Evolutionary conservation across 352 stramenopile genomes (phyloP).

Genomic region (Globisporangium takayamanum): DNA sequence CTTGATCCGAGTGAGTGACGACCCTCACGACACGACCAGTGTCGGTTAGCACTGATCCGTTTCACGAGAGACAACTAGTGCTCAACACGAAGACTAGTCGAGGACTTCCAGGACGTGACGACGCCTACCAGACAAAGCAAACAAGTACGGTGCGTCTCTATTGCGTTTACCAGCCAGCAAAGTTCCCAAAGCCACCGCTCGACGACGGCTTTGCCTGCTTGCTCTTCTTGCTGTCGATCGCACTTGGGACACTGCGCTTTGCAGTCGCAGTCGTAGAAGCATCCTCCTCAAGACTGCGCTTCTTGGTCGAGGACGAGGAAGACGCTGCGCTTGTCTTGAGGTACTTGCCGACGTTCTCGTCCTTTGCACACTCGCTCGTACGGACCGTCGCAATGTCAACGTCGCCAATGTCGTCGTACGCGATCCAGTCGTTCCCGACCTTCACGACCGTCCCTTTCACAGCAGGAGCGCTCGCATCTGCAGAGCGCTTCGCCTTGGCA

Average conservation of each 20-base stretch:
- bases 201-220: slow-evolving; percentile 29
- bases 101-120: neutral
- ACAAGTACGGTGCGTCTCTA: neutral
- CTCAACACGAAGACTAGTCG: neutral
- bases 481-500: slow-evolving; percentile 40
- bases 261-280: neutral
- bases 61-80: too few species aligned
- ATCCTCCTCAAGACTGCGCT: slow-evolving; percentile 19
- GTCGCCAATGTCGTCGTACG: slow-evolving; percentile 65
- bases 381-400: slow-evolving; percentile 43
- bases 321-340: slow-evolving; percentile 22
- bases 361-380: slow-evolving; percentile 30
- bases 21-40: too few species aligned
- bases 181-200: slow-evolving; percentile 63
- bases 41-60: too few species aligned
- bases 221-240: slow-evolving; percentile 75
- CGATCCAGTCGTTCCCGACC: slow-evolving; percentile 70
- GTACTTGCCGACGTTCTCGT: slow-evolving; percentile 68
- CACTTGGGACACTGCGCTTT: slow-evolving; percentile 21
- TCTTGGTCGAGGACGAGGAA: slow-evolving; percentile 8
- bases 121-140: neutral
- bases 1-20: neutral
- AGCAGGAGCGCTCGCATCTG: slow-evolving; percentile 31
- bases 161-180: slow-evolving; percentile 53
- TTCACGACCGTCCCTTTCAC: slow-evolving; percentile 76